Base-by-base conservation (phyloP, 1,284 basidiomycete genomes). In the Hortiboletus rubellus region DNA sequence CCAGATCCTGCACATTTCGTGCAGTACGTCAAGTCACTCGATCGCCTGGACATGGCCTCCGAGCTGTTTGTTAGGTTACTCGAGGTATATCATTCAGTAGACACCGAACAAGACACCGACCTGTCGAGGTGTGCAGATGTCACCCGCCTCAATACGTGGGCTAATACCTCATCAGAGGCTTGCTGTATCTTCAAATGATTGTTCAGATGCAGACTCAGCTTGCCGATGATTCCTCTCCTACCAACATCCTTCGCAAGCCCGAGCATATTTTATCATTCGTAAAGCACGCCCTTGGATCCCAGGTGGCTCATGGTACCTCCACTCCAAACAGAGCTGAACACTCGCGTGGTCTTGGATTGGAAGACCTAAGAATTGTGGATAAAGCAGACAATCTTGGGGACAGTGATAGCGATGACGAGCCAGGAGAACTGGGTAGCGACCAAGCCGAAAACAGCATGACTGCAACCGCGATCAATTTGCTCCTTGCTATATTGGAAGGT, bases 401-500 rank as follows among this genome's bases (percentile, higher is more conserved):
- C 34, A 72, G 66, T 10, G 82, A 88, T 62, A 86, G 84, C 55
- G 86, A 87, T 54, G 87, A 89, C 59, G 78, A 76, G 24, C 71
- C 73, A 4, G 77, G 69, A 44, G 70, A 47, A 48, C 15, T 66
- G n/a, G 37, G 27, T 14, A n/a, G 18, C 22, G 54, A 59, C 24
- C 49, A 52, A 47, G 70, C 74, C 12, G 79, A 83, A 60, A 81
- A 91, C 56, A 82, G 89, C 59, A 83, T 95, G 77, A 78, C 82
- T 1, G 82, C 85, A 58, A 94, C 92, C 0, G 85, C 91, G 5
- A 73, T 95, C 17, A 89, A 87, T 59, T 72, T 96, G 1, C 75
- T 96, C 12, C 80, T 96, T 4, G 86, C 92, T 1, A 81, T 92
- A 27, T 78, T 96, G 24, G 92, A 96, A 84, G 89, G 93, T 92